Evolutionary conservation across 805 yeast species (phyloP).

Genomic region (Metschnikowia cerradonensis): DNA sequence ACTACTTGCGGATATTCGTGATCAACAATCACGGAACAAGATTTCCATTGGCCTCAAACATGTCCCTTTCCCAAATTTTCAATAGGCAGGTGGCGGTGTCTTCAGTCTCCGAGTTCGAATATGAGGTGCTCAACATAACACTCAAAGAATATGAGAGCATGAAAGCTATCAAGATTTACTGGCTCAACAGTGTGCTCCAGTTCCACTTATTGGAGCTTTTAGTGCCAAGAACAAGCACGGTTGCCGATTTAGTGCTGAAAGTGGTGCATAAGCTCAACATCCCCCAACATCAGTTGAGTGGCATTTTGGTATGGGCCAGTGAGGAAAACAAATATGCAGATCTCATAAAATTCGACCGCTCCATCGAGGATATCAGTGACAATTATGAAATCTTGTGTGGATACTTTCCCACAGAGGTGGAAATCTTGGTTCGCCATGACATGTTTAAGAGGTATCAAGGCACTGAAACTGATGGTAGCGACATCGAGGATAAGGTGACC

Average conservation of each 20-base stretch:
- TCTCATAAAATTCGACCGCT: constrained; percentile 32
- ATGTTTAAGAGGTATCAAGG: constrained; percentile 25
- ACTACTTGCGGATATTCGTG: constrained; percentile 61
- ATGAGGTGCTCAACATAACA: constrained; percentile 73
- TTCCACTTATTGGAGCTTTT: constrained; percentile 66
- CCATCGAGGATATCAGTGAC: constrained; percentile 33
- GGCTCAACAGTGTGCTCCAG: constrained; percentile 70
- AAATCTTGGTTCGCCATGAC: constrained; percentile 34
- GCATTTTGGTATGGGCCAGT: constrained; percentile 58
- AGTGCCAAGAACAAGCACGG: constrained; percentile 58
- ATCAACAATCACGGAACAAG: constrained; percentile 55
- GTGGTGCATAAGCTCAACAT: constrained; percentile 54
- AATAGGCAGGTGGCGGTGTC: constrained; percentile 42
- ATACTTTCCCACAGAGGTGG: constrained; percentile 41
- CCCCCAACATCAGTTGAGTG: constrained; percentile 42
- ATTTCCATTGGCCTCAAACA: constrained; percentile 39
- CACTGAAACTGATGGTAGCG: constrained; percentile 18
- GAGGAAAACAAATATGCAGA: constrained; percentile 36
- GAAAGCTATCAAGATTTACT: constrained; percentile 59
- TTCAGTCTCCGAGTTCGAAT: constrained; percentile 50
- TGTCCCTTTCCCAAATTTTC: constrained; percentile 38
- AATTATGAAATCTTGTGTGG: constrained; percentile 38
- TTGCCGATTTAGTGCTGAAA: constrained; percentile 52
- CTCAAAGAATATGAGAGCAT: constrained; percentile 74
- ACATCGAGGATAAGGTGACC: constrained; percentile 24